Evolutionary conservation across 2,329 filamentous ascomycete species (phyloP).

Genomic region (Xylaria sp.): DNA sequence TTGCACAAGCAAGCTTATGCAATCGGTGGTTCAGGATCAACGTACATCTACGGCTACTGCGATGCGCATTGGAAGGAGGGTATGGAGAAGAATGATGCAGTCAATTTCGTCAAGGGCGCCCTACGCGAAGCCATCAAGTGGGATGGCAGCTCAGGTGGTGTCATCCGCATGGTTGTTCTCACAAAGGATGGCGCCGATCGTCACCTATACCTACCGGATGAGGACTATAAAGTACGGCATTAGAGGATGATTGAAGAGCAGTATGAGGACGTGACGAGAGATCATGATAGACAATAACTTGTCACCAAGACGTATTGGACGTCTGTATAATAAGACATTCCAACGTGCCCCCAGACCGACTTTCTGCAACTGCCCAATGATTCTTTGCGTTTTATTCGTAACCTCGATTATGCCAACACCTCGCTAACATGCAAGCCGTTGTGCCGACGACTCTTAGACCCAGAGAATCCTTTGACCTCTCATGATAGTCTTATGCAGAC

Average conservation of each 20-base stretch:
- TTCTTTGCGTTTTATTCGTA: background rate
- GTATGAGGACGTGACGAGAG: conserved; percentile 16
- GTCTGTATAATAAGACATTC: conserved; percentile 41
- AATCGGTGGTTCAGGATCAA: conserved; percentile 96
- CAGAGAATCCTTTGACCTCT: background rate
- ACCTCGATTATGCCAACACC: background rate
- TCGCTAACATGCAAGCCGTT: background rate
- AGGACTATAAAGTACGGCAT: conserved; percentile 81
- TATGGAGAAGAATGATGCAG: conserved; percentile 92
- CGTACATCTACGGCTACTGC: conserved; percentile 99
- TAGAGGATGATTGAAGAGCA: conserved; percentile 56
- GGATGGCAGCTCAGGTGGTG: conserved; percentile 98
- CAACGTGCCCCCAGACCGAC: conserved; percentile 20
- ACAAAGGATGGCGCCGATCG: conserved; percentile 89
- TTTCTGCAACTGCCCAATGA: background rate
- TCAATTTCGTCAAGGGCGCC: conserved; percentile 91
- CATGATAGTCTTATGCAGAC: background rate
- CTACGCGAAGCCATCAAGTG: conserved; percentile 97
- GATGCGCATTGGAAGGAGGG: conserved; percentile 95
- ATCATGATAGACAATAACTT: conserved; percentile 23
- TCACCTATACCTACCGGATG: conserved; percentile 95
- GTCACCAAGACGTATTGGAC: conserved; percentile 21
- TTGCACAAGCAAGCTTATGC: conserved; percentile 97
- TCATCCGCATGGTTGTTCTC: conserved; percentile 97
- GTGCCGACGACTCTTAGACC: background rate